Evolutionary conservation across 441 rosid species (phyloP).

Genomic region (Populus trichocarpa): DNA sequence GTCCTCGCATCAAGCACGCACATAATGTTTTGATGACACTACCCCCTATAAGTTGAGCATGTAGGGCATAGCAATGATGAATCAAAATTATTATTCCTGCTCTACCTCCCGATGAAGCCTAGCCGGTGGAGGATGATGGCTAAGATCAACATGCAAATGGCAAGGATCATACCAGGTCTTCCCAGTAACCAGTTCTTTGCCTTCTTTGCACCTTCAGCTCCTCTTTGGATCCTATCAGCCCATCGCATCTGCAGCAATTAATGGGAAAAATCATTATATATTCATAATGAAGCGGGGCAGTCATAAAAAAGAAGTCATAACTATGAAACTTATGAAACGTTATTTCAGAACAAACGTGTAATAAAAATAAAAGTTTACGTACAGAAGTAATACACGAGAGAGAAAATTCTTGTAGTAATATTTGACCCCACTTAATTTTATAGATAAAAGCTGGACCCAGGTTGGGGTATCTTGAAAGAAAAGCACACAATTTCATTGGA

Average conservation of each 20-base stretch:
- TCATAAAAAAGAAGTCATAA: neutral
- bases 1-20: neutral
- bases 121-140: conserved; percentile 75
- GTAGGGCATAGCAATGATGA: neutral
- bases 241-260: conserved; percentile 69
- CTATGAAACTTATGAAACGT: neutral
- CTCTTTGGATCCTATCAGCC: conserved; percentile 82
- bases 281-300: neutral
- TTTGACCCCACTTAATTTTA: no score
- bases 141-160: conserved; percentile 69
- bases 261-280: neutral
- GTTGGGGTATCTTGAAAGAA: neutral
- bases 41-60: neutral
- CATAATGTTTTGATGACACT: neutral
- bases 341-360: neutral
- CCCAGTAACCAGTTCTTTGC: conserved; percentile 90
- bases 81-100: neutral
- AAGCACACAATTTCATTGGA: neutral
- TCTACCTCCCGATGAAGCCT: conserved; percentile 67
- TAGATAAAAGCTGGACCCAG: no score
- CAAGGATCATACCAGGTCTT: conserved; percentile 74
- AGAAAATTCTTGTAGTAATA: neutral
- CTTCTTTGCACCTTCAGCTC: conserved; percentile 65
- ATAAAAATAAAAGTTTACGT: neutral
- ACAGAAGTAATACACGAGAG: neutral